phyloP scores from a whole-genome alignment of 257 asterid genomes.

The Lycium barbarum region DNA sequence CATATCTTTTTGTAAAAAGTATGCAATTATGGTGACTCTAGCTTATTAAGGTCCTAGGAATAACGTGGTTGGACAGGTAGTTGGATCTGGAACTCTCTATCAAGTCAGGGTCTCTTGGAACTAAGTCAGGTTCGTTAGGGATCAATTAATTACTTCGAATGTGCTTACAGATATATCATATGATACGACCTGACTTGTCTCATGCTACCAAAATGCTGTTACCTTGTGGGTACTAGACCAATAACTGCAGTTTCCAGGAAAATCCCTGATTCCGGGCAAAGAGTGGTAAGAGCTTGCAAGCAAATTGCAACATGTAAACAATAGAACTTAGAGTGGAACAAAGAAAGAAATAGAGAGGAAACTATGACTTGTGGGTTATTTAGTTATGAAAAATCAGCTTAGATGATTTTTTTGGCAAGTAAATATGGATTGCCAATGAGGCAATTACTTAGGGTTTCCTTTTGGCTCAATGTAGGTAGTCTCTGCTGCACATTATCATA shows the following conservation, averaged over 20 bases:
- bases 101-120: background rate
- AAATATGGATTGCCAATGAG: background rate
- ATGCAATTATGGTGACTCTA: background rate
- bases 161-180: constrained; percentile 14
- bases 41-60: background rate
- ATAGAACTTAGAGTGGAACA: background rate
- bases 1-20: background rate
- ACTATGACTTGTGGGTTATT: background rate
- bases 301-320: background rate
- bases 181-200: background rate
- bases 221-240: background rate
- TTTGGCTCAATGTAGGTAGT: background rate
- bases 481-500: background rate
- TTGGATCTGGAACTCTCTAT: background rate
- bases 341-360: too few relatives aligned
- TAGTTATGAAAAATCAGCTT: background rate
- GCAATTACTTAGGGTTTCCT: constrained; percentile 4
- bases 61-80: background rate
- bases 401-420: background rate
- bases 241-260: background rate
- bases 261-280: background rate
- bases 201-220: constrained; percentile 15
- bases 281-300: background rate
- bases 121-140: background rate
- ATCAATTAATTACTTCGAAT: background rate